Base-by-base conservation (phyloP, 1,284 basidiomycete genomes). In the Cutaneotrichosporon mucoides region DNA sequence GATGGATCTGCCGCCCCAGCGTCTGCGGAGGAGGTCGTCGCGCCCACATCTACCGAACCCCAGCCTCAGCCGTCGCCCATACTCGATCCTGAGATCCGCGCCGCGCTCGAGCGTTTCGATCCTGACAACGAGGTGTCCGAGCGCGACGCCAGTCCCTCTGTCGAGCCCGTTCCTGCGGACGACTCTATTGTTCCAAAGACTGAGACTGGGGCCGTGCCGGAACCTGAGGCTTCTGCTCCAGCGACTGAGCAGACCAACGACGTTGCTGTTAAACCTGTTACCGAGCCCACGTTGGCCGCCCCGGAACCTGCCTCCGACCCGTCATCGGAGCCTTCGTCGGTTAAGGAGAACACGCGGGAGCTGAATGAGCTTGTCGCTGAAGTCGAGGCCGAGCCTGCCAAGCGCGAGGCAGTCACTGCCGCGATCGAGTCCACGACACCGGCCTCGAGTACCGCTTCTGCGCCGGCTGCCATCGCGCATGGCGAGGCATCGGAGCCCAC, bases 1-100 rank as follows among this genome's bases (percentile, higher is more conserved):
- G 24, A 24, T 24, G 24, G 24, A 24, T 24, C 24, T 24, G 24
- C 24, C 24, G 24, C 24, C 24, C 24, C 24, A 24, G 24, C 24
- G 24, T 24, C 24, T 24, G 24, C 24, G 24, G 24, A 24, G 24
- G 24, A 24, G 24, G 24, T 24, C 24, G 24, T 24, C 24, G 24
- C 24, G 24, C 24, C 24, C 24, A 24, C 24, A 24, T 24, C 24
- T 24, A 24, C 24, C 24, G 24, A 24, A 24, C 24, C 24, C 24
- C 24, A 24, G 24, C 24, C 24, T 24, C 24, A 24, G 24, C 24
- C 24, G 24, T 24, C 24, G 24, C 24, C 24, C 24, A 24, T 24
- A 12, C 6, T 48, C 16, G 54, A 55, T 12, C 41, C 34, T 12
- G 40, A 53, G 51, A 43, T 43, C 51, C 41, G n/a, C 52, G 38